Evolutionary conservation across 208 protist genomes (phyloP).

Genomic region (Sergeia podlipaevii): DNA sequence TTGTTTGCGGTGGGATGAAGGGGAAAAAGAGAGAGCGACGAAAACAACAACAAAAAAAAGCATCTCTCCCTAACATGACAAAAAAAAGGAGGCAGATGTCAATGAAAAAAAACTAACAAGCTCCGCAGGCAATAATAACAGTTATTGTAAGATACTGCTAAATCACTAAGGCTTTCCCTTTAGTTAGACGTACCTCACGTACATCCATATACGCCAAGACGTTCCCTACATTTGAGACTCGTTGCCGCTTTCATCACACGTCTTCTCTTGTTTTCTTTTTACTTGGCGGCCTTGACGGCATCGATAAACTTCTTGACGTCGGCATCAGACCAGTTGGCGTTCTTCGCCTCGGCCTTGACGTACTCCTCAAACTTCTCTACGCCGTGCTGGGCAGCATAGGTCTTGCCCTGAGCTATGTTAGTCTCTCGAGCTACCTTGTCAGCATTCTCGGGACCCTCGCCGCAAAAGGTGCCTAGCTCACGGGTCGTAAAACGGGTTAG

Average conservation of each 20-base stretch:
- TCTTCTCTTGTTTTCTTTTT: conserved; percentile 8
- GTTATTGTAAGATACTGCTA: too few species aligned
- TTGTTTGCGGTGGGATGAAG: too few species aligned
- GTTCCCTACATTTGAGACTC: background rate
- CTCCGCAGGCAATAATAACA: too few species aligned
- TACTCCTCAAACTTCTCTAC: conserved; percentile 70
- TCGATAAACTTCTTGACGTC: conserved; percentile 76
- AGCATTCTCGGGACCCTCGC: conserved; percentile 64
- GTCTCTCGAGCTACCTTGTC: conserved; percentile 64
- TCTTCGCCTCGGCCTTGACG: conserved; percentile 71
- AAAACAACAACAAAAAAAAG: too few species aligned
- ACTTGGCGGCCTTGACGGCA: conserved; percentile 78
- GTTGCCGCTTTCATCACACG: background rate
- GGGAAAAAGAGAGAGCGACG: too few species aligned
- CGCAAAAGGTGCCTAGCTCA: conserved; percentile 78
- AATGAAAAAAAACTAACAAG: background rate
- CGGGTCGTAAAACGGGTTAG: conserved; percentile 89
- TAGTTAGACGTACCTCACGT: too few species aligned
- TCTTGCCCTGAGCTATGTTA: conserved; percentile 73
- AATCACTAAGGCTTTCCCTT: too few species aligned
- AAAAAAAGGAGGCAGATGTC: too few species aligned
- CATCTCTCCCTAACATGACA: too few species aligned
- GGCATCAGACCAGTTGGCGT: conserved; percentile 80
- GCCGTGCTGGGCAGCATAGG: conserved; percentile 60
- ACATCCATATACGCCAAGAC: too few species aligned